These are phyloP conservation scores for Pseudoscleropodium purum DNA, from an alignment of 225 moss, liverwort and hornwort genomes.

Conservation along the genomic window DNA sequence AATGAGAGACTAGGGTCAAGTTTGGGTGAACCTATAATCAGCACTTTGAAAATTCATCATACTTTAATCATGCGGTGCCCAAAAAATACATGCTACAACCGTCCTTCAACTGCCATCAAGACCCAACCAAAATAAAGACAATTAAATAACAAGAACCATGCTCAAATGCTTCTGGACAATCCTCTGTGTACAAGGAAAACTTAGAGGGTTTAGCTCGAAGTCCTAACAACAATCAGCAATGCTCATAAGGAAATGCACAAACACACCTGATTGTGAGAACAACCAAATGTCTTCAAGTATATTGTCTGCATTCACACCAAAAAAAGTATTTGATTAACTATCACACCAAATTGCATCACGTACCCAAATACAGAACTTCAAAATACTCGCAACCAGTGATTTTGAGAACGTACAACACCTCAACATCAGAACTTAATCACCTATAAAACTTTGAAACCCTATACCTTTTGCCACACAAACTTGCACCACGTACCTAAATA, in stretches of 20 bases:
- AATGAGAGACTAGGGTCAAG: background rate
- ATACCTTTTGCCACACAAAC: background rate
- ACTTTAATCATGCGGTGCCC: background rate
- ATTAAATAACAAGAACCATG: background rate
- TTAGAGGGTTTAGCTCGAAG: background rate
- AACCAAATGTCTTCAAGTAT: conserved; percentile 81
- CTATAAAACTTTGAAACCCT: background rate
- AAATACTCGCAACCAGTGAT: background rate
- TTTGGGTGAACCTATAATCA: background rate
- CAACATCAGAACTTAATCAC: background rate
- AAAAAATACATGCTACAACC: background rate
- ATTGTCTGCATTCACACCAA: conserved; percentile 48
- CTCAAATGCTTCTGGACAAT: background rate
- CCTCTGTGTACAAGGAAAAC: background rate
- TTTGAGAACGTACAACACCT: background rate
- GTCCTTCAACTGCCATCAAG: background rate
- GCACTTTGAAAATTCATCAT: background rate
- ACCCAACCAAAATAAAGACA: background rate
- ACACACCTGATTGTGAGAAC: conserved; percentile 82
- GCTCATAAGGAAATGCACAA: background rate
- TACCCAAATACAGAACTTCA: background rate
- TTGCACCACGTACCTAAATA: background rate
- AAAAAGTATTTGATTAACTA: background rate
- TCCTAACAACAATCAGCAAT: background rate
- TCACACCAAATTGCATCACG: background rate